These are phyloP conservation scores for Termitomyces eurrhizus DNA, from an alignment of 768 basidiomycete species.

Conservation along the genomic window DNA sequence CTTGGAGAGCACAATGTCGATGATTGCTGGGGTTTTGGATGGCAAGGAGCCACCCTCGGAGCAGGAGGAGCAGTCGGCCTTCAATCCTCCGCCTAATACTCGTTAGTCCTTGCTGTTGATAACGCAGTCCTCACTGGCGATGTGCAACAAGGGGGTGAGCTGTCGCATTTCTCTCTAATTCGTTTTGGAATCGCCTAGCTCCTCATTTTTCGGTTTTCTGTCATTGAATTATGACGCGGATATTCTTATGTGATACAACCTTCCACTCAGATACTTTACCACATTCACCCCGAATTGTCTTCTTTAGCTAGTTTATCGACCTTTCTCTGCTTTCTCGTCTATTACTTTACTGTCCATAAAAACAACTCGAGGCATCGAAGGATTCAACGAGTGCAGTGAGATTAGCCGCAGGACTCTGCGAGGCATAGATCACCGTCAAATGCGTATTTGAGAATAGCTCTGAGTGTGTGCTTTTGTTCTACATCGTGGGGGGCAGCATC, in stretches of 20 bases:
- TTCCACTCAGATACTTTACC: not conserved
- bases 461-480: not conserved
- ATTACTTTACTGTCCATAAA: constrained; percentile 3
- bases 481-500: not conserved
- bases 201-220: not conserved
- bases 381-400: not conserved
- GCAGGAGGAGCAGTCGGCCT: constrained; percentile 36
- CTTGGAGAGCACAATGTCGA: constrained; percentile 91
- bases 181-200: constrained; percentile 4
- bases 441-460: not conserved
- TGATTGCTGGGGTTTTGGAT: constrained; percentile 92
- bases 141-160: not conserved
- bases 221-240: not conserved
- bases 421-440: not conserved
- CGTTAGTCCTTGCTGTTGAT: not conserved
- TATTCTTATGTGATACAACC: not conserved
- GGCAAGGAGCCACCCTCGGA: constrained; percentile 43
- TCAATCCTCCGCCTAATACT: constrained; percentile 16
- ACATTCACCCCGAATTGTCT: not conserved
- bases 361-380: not conserved
- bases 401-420: not conserved
- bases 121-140: not conserved
- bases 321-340: constrained; percentile 3
- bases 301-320: constrained; percentile 1
- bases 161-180: not conserved